Conservation (phyloP, 768 basidiomycete species). For the Boletus rubescentipes region DNA sequence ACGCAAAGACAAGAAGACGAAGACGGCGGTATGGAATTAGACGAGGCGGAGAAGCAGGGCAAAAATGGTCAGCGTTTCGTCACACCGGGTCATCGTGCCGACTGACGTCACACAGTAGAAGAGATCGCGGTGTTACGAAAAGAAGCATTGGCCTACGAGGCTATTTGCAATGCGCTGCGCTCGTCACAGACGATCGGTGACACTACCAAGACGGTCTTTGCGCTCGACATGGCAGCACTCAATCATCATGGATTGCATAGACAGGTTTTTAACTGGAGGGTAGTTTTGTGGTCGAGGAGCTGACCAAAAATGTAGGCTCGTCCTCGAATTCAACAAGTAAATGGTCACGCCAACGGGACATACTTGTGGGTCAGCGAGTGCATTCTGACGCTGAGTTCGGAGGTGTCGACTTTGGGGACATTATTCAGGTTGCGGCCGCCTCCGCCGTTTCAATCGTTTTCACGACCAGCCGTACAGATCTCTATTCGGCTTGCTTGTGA, state of each 20-base stretch:
- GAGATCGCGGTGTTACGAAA: slow-evolving; percentile 91
- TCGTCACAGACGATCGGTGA: slow-evolving; percentile 36
- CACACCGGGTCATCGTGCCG: not conserved
- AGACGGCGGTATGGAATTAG: slow-evolving; percentile 76
- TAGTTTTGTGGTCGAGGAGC: slow-evolving; percentile 49
- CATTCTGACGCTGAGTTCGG: no score
- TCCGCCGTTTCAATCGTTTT: no score
- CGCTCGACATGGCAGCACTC: not conserved
- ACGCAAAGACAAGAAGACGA: slow-evolving; percentile 85
- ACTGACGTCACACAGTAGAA: slow-evolving; percentile 50
- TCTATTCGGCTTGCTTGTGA: no score
- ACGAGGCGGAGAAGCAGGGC: slow-evolving; percentile 88
- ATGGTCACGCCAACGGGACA: slow-evolving; percentile 25
- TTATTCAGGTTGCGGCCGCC: no score
- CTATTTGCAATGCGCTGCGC: slow-evolving; percentile 71
- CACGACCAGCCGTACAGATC: no score
- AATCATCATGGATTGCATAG: no score
- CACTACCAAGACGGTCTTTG: slow-evolving; percentile 71
- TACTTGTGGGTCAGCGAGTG: no score
- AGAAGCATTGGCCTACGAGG: slow-evolving; percentile 84
- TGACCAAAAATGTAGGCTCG: slow-evolving; percentile 12
- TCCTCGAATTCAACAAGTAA: slow-evolving; percentile 18
- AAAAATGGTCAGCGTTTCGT: slow-evolving; percentile 69
- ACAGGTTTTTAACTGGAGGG: slow-evolving; percentile 80
- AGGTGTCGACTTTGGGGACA: no score